These are phyloP conservation scores for Paradendryphiella salina DNA, from an alignment of 2,329 filamentous ascomycete species.

Conservation along the genomic window DNA sequence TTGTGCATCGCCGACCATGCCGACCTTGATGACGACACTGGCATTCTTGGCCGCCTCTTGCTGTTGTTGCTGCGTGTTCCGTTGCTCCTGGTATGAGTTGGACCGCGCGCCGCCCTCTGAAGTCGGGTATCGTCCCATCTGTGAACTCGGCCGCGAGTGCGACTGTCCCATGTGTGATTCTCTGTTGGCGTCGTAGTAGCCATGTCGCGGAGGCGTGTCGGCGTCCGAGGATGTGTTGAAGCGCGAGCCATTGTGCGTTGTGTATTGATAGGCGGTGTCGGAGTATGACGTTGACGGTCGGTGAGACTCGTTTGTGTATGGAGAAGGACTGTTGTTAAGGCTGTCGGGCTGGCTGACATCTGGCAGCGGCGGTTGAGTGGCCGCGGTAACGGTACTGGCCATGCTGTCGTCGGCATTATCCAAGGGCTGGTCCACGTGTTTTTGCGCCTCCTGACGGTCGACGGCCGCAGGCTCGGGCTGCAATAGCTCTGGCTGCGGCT, in stretches of 20 bases:
- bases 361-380: slow-evolving; percentile 42
- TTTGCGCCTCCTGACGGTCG: slow-evolving; percentile 33
- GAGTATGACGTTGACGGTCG: slow-evolving; percentile 60
- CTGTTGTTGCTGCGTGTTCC: slow-evolving; percentile 43
- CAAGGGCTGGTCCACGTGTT: slow-evolving; percentile 42
- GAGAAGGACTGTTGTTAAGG: slow-evolving; percentile 29
- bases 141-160: slow-evolving; percentile 55
- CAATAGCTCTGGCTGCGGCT: slow-evolving; percentile 26
- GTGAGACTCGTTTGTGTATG: slow-evolving; percentile 49
- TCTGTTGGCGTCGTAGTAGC: slow-evolving; percentile 40
- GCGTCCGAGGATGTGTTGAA: slow-evolving; percentile 54
- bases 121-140: slow-evolving; percentile 53
- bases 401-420: slow-evolving; percentile 52
- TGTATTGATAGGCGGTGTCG: slow-evolving; percentile 53
- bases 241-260: slow-evolving; percentile 42
- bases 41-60: slow-evolving; percentile 53
- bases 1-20: slow-evolving; percentile 98
- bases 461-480: slow-evolving; percentile 6
- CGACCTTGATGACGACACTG: slow-evolving; percentile 96
- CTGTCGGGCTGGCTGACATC: slow-evolving; percentile 44
- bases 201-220: slow-evolving; percentile 48
- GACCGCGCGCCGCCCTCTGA: slow-evolving; percentile 48
- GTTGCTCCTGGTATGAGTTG: slow-evolving; percentile 54
- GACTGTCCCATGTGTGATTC: slow-evolving; percentile 45
- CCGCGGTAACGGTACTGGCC: slow-evolving; percentile 53